phyloP scores from a whole-genome alignment of 176 grass and related monocot genomes.

The Coix lacrymajobi region DNA sequence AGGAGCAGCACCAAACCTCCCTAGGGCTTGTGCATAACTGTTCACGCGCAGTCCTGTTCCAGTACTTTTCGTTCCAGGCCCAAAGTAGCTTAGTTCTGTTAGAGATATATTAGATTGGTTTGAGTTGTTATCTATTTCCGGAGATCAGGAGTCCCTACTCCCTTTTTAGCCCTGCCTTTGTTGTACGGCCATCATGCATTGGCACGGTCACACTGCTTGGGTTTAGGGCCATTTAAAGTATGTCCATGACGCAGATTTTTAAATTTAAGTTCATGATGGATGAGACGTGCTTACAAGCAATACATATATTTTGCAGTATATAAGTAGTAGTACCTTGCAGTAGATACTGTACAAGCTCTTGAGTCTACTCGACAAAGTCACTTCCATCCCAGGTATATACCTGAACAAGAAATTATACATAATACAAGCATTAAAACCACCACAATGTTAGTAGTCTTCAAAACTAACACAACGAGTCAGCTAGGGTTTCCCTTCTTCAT shows the following conservation, averaged over 20 bases:
- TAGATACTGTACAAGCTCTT: slow-evolving; percentile 97
- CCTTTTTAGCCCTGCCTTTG: neutral
- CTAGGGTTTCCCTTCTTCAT: neutral
- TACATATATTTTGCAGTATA: slow-evolving; percentile 4
- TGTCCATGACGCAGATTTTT: neutral
- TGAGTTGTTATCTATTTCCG: neutral
- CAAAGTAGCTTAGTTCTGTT: neutral
- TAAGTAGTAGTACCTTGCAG: slow-evolving; percentile 74
- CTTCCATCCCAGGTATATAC: slow-evolving; percentile 99
- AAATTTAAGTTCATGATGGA: slow-evolving; percentile 17
- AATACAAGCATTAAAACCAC: slow-evolving; percentile 21
- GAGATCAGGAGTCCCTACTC: neutral
- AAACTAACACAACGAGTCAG: neutral
- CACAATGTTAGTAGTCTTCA: neutral
- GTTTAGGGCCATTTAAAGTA: neutral
- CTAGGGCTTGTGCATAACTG: neutral
- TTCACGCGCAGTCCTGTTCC: neutral
- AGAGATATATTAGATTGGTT: neutral
- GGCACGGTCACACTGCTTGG: neutral
- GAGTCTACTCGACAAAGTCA: slow-evolving; percentile 81
- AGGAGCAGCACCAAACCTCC: neutral
- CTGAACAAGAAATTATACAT: slow-evolving; percentile 40
- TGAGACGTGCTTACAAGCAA: neutral
- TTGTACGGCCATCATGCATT: neutral
- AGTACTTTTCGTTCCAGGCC: neutral